Evolutionary conservation across 139 green algal species (phyloP).

Genomic region (Chlamydomonas sp.): DNA sequence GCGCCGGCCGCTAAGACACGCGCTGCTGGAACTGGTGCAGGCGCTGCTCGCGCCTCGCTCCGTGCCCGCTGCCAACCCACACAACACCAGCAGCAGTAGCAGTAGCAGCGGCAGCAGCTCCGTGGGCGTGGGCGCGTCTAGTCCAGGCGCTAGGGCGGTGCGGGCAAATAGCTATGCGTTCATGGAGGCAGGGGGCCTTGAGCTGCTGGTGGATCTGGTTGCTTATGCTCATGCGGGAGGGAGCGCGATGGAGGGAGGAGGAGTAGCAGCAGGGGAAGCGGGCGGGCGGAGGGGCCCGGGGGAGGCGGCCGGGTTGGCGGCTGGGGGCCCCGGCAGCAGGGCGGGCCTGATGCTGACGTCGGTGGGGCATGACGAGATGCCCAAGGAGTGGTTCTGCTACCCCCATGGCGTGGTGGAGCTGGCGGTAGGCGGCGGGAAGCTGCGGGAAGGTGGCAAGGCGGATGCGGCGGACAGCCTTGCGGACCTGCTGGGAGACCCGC

Average conservation of each 20-base stretch:
- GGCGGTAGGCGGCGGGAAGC: neutral
- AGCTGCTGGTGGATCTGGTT: slow-evolving; percentile 88
- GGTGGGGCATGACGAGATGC: slow-evolving; percentile 58
- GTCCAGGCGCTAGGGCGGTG: slow-evolving; percentile 22
- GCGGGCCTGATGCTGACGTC: slow-evolving; percentile 61
- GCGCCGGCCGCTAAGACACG: slow-evolving; percentile 69
- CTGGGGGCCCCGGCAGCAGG: neutral
- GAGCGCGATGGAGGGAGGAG: neutral
- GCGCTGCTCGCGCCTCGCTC: slow-evolving; percentile 72
- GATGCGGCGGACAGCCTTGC: neutral
- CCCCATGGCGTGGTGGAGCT: slow-evolving; percentile 38
- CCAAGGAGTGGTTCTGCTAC: slow-evolving; percentile 84
- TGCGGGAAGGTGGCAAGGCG: neutral
- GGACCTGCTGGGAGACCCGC: neutral
- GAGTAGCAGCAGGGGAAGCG: neutral
- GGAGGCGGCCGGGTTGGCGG: neutral
- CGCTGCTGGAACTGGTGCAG: slow-evolving; percentile 83
- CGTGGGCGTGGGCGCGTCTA: neutral
- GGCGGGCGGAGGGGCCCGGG: neutral
- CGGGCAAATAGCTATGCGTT: slow-evolving; percentile 75
- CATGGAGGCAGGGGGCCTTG: slow-evolving; percentile 72
- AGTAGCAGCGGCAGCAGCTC: slow-evolving; percentile 6
- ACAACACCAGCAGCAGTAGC: neutral
- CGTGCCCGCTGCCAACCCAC: slow-evolving; percentile 1
- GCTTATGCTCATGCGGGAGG: slow-evolving; percentile 71